Conservation (phyloP, 192 early-diverging fungal species). For the Podila epicladia region DNA sequence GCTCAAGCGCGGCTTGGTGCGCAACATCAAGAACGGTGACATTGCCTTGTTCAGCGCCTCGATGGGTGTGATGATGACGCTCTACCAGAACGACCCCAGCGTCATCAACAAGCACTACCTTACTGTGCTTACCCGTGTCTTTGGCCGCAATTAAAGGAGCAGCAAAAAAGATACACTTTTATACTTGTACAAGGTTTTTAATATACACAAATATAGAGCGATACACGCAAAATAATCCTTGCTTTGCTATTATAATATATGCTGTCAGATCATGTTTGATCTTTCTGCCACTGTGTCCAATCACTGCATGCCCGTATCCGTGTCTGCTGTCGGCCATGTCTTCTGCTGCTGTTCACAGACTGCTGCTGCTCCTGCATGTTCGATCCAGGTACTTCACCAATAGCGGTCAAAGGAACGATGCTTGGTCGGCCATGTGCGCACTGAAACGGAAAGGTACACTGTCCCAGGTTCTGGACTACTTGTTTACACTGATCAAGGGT, state of each 20-base stretch:
- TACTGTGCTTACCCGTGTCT: conserved; percentile 80
- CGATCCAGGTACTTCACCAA: background rate
- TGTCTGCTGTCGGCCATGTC: background rate
- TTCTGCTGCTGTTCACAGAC: background rate
- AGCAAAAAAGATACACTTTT: conserved; percentile 27
- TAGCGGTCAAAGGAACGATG: conserved; percentile 20
- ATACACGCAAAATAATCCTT: too few relatives aligned
- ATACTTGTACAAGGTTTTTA: too few relatives aligned
- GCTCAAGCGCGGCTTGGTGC: conserved; percentile 65
- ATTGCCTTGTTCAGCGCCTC: conserved; percentile 74
- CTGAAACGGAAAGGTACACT: conserved; percentile 72
- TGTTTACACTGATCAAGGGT: conserved; percentile 54
- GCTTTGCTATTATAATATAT: too few relatives aligned
- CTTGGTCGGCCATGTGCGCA: conserved; percentile 66
- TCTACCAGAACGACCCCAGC: conserved; percentile 83
- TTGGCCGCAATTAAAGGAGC: conserved; percentile 73
- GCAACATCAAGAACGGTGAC: conserved; percentile 75
- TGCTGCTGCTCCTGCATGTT: background rate
- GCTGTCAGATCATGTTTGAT: too few relatives aligned
- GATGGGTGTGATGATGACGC: conserved; percentile 81
- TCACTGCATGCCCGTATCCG: background rate
- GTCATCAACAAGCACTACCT: conserved; percentile 80
- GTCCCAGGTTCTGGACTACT: conserved; percentile 61
- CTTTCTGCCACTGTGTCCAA: background rate
- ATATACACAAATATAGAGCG: too few relatives aligned